These are phyloP conservation scores for Noccaea bulbosa DNA, from an alignment of 345 rosid genomes.

Conservation along the genomic window DNA sequence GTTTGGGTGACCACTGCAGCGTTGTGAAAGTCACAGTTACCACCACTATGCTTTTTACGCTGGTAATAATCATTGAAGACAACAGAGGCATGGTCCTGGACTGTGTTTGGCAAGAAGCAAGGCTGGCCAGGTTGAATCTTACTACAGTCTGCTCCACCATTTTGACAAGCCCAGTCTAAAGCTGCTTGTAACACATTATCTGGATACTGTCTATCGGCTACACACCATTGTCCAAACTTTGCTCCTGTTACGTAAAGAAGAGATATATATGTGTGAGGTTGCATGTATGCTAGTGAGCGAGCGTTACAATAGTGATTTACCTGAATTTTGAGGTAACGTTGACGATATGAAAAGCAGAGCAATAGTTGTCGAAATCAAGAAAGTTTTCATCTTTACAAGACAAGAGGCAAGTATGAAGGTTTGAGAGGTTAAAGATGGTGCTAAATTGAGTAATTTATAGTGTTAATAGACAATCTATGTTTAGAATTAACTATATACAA, in stretches of 20 bases:
- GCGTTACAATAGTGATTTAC: slow-evolving; percentile 26
- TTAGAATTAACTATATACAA: not conserved
- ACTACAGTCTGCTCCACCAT: slow-evolving; percentile 57
- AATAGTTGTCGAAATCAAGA: slow-evolving; percentile 42
- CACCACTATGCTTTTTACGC: slow-evolving; percentile 52
- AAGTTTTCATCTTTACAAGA: slow-evolving; percentile 41
- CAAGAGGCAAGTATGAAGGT: slow-evolving; percentile 10
- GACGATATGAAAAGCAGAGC: slow-evolving; percentile 43
- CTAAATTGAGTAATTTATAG: not conserved
- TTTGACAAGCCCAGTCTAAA: slow-evolving; percentile 68
- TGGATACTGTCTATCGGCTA: slow-evolving; percentile 63
- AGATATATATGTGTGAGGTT: not conserved
- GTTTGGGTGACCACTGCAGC: slow-evolving; percentile 61
- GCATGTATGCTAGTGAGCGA: not conserved
- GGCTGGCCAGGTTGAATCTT: slow-evolving; percentile 57
- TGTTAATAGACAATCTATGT: not conserved
- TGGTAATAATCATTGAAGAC: slow-evolving; percentile 77
- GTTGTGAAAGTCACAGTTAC: slow-evolving; percentile 61
- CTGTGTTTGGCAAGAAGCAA: slow-evolving; percentile 71
- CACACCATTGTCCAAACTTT: slow-evolving; percentile 61
- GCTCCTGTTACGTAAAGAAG: slow-evolving; percentile 21
- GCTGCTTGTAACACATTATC: slow-evolving; percentile 61
- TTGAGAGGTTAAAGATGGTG: slow-evolving; percentile 11
- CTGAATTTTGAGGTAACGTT: slow-evolving; percentile 36
- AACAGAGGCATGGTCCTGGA: slow-evolving; percentile 62